Evolutionary conservation across 2,329 filamentous ascomycete genomes (phyloP), one percentile per base, ranked within the genome.

Genomic region (Coniochaeta sp.): DNA sequence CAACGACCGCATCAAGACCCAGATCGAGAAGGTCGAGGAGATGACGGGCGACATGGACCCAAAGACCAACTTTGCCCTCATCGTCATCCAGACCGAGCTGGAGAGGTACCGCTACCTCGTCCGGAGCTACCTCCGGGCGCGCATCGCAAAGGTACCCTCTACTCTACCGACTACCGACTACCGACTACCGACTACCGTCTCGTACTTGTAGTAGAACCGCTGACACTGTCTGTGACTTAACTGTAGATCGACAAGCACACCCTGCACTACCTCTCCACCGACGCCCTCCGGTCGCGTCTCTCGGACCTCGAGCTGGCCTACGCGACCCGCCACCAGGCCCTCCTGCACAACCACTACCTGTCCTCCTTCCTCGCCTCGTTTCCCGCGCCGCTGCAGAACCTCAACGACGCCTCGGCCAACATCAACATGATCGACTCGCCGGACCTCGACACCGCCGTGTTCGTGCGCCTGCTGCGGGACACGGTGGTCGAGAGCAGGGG

Each of bases 21-120:
- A 75, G 63, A 74, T 74, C 63, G 73, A 74, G 62, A 72, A 67
- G 57, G 71, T 74, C 57, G 73, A 74, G 64, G 73, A 74, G 60
- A 84, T 93, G 81, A 93, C 89, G 14, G 89, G 89, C 63, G 87
- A 90, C 70, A 89, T 93, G 85, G 92, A 96, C 69, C 89, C 93
- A 55, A 92, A 90, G 73, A 88, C 90, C 64, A 98, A 96, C 72
- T 96, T 99, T 73, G 86, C 87, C 62, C 87, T 98, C 69, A 96
- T 97, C 56, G 89, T 99, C 63, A 87, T 97, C 59, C 95, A 99
- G 78, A 98, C 96, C 7, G 95, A 99, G 76, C 84, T 99, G 59
- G 93, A 97, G 73, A 83, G 95, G 54, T 96, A 90, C 75, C 96
- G 96, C 76, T 99, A 92, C 70, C 81, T 99, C 24, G 84, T 98